phyloP scores from a whole-genome alignment of 768 basidiomycete genomes.

The Fistulinella prunicolor region DNA sequence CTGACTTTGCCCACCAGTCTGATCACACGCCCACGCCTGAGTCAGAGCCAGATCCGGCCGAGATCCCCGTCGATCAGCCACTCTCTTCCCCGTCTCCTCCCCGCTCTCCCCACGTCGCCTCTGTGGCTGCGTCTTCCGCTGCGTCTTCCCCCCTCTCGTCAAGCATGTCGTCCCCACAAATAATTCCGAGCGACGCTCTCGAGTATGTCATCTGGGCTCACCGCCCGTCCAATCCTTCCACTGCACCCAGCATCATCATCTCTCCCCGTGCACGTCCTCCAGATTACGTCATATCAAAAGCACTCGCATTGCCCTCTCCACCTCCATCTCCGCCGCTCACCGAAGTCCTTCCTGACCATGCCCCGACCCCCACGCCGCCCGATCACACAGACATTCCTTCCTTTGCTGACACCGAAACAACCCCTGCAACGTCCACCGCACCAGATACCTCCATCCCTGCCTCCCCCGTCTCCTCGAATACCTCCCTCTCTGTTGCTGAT shows the following conservation, averaged over 20 bases:
- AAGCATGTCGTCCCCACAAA: not conserved
- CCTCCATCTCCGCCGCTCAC: conserved; percentile 38
- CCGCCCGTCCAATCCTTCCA: conserved; percentile 60
- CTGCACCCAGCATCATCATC: conserved; percentile 70
- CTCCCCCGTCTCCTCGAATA: conserved; percentile 59
- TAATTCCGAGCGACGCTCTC: conserved; percentile 2
- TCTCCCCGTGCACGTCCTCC: conserved; percentile 64
- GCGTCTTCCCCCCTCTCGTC: conserved; percentile 8
- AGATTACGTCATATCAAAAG: conserved; percentile 50
- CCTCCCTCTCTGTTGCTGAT: conserved; percentile 48
- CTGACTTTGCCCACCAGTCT: not conserved
- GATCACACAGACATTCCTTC: conserved; percentile 41
- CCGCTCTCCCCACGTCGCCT: too few species aligned
- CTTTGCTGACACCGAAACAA: conserved; percentile 46
- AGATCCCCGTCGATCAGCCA: too few species aligned
- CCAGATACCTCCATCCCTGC: conserved; percentile 46
- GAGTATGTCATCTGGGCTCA: conserved; percentile 71
- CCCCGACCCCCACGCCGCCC: not conserved
- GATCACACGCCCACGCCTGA: too few species aligned
- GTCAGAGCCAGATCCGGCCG: too few species aligned
- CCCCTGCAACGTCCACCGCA: conserved; percentile 48
- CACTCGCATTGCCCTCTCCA: conserved; percentile 53
- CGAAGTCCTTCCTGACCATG: conserved; percentile 9
- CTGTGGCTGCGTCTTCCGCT: conserved; percentile 1
- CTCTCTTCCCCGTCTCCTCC: conserved; percentile 22